phyloP scores from a whole-genome alignment of 495 filamentous ascomycete genomes.

The Usnea hakonensis region DNA sequence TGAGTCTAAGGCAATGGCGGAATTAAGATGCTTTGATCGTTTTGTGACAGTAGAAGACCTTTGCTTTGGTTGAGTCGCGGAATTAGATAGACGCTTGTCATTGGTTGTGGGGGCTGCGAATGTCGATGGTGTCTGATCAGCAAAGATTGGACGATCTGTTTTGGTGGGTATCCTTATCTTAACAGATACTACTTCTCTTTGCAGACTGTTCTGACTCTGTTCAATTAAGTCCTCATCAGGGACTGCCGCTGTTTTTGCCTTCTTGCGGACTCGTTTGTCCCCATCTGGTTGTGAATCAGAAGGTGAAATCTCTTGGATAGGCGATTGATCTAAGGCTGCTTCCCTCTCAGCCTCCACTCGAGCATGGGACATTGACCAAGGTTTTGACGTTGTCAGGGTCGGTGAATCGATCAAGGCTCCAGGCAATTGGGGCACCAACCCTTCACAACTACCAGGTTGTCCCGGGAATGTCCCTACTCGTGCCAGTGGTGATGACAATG shows the following conservation, averaged over 20 bases:
- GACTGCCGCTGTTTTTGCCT: neutral
- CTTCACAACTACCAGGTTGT: too few species aligned
- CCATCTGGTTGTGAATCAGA: neutral
- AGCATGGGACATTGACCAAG: neutral
- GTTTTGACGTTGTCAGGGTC: neutral
- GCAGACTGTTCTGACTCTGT: constrained; percentile 16
- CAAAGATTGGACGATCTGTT: neutral
- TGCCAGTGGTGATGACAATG: neutral
- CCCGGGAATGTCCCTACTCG: too few species aligned
- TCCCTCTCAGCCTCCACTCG: neutral
- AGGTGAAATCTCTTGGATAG: neutral
- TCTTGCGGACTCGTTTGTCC: neutral
- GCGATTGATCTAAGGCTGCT: neutral
- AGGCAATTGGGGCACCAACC: too few species aligned
- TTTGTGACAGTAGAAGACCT: neutral
- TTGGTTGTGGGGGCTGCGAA: neutral
- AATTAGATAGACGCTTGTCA: neutral
- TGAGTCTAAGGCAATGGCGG: neutral
- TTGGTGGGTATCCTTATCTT: neutral
- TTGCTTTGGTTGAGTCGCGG: neutral
- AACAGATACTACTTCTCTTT: neutral
- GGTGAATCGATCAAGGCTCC: neutral
- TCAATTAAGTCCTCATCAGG: neutral
- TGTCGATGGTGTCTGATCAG: neutral
- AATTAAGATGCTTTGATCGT: neutral